phyloP scores from a whole-genome alignment of 495 filamentous ascomycete genomes.

The Penicillium maclennaniae region DNA sequence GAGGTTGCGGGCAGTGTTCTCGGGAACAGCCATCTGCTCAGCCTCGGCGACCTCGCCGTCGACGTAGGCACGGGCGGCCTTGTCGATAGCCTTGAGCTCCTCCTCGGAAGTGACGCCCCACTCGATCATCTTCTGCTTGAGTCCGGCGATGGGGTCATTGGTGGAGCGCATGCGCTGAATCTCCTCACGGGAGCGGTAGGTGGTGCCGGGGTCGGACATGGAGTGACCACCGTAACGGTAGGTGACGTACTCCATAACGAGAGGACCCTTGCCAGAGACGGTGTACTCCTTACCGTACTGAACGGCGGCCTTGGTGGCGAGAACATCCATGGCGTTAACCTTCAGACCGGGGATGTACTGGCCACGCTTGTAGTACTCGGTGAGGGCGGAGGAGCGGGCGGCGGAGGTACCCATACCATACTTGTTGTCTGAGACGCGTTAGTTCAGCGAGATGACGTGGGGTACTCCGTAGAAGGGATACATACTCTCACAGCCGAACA shows the following conservation, averaged over 20 bases:
- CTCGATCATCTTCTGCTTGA: constrained; percentile 96
- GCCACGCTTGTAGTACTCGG: constrained; percentile 99
- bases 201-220: constrained; percentile 99
- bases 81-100: constrained; percentile 95
- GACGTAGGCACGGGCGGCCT: constrained; percentile 77
- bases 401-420: constrained; percentile 99
- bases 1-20: constrained; percentile 70
- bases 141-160: constrained; percentile 94
- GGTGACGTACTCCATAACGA: constrained; percentile 98
- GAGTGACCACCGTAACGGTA: constrained; percentile 99
- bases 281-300: constrained; percentile 87
- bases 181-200: constrained; percentile 97
- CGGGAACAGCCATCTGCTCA: constrained; percentile 79
- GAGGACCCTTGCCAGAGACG: constrained; percentile 74
- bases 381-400: constrained; percentile 86
- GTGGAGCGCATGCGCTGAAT: constrained; percentile 99
- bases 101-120: constrained; percentile 91
- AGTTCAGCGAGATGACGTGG: constrained; percentile 4
- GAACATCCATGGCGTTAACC: constrained; percentile 99
- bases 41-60: constrained; percentile 88
- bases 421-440: constrained; percentile 78
- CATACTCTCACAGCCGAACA: constrained; percentile 98
- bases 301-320: constrained; percentile 94
- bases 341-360: constrained; percentile 99
- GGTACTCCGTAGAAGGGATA: constrained; percentile 15